A percentile compares a stretch with the other conserved stretches of the same genome.
Evolutionary conservation across 495 filamentous ascomycete genomes (phyloP).

Genomic region (Penicillium samsonianum): DNA sequence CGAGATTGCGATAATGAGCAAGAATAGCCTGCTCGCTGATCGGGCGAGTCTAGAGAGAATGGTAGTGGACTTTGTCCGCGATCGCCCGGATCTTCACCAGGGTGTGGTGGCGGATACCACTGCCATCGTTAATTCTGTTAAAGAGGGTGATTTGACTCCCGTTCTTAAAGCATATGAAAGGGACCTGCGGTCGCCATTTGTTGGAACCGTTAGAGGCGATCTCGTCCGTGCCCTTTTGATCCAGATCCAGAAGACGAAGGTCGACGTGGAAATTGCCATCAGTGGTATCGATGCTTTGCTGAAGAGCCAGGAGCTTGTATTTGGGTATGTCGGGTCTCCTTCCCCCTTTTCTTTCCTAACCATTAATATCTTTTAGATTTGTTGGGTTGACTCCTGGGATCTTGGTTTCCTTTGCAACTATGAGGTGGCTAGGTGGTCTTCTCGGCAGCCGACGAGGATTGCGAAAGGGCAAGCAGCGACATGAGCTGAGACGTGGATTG

Average conservation of each 20-base stretch:
- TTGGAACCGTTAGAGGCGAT: conserved; percentile 78
- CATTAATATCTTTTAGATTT: conserved; percentile 55
- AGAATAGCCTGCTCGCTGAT: conserved; percentile 83
- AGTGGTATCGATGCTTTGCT: conserved; percentile 89
- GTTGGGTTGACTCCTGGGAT: conserved; percentile 89
- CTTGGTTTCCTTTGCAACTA: conserved; percentile 73
- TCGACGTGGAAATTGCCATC: conserved; percentile 94
- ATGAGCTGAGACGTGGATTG: conserved; percentile 69
- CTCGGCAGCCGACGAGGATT: conserved; percentile 70
- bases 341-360: neutral
- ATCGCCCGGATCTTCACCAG: conserved; percentile 61
- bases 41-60: conserved; percentile 91
- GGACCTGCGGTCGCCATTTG: conserved; percentile 76
- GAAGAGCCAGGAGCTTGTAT: conserved; percentile 95
- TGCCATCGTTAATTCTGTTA: conserved; percentile 72
- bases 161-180: conserved; percentile 88
- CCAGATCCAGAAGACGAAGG: conserved; percentile 98
- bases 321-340: conserved; percentile 56
- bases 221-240: conserved; percentile 89
- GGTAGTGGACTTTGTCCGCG: conserved; percentile 91
- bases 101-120: conserved; percentile 57
- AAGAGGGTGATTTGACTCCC: conserved; percentile 89
- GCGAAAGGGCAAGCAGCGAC: conserved; percentile 56
- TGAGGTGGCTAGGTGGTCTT: conserved; percentile 67
- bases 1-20: conserved; percentile 94